Percentiles rank a stretch among this genome's conserved stretches.
Evolutionary conservation across 2,329 filamentous ascomycete species (phyloP).

Genomic region (Aspergillus ruber): DNA sequence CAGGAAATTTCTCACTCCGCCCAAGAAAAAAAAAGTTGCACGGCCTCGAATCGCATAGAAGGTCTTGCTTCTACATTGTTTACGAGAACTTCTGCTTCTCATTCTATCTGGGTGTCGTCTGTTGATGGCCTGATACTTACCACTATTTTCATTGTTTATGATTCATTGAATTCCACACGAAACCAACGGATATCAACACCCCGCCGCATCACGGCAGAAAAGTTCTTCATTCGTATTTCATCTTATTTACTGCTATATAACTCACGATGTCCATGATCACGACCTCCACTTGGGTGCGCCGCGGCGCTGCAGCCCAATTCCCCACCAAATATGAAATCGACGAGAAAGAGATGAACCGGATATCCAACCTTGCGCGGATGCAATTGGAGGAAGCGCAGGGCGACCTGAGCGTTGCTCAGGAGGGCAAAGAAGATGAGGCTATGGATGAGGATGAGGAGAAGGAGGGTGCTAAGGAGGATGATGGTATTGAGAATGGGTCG

Average conservation of each 20-base stretch:
- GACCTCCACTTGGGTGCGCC: conserved; percentile 67
- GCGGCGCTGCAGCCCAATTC: conserved; percentile 69
- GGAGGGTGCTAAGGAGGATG: conserved; percentile 21
- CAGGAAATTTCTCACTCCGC: conserved; percentile 8
- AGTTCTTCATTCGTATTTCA: not conserved
- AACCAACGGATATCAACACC: not conserved
- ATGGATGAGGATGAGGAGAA: conserved; percentile 35
- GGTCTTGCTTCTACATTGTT: not conserved
- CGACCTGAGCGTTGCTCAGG: conserved; percentile 68
- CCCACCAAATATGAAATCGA: conserved; percentile 69
- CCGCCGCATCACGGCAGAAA: not conserved
- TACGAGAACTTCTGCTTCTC: no score
- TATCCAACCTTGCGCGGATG: conserved; percentile 66
- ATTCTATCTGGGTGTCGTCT: not conserved
- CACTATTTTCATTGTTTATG: not conserved
- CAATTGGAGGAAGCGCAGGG: conserved; percentile 89
- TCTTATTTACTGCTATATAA: not conserved
- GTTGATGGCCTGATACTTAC: not conserved
- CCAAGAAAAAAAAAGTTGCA: conserved; percentile 15
- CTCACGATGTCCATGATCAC: conserved; percentile 61
- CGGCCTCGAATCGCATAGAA: conserved; percentile 5
- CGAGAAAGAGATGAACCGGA: conserved; percentile 68
- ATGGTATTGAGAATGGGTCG: conserved; percentile 14
- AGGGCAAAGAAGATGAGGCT: conserved; percentile 24
- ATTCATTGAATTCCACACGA: not conserved